These are phyloP conservation scores for Neonectria hederae DNA, from an alignment of 2,329 filamentous ascomycete species.

Conservation along the genomic window DNA sequence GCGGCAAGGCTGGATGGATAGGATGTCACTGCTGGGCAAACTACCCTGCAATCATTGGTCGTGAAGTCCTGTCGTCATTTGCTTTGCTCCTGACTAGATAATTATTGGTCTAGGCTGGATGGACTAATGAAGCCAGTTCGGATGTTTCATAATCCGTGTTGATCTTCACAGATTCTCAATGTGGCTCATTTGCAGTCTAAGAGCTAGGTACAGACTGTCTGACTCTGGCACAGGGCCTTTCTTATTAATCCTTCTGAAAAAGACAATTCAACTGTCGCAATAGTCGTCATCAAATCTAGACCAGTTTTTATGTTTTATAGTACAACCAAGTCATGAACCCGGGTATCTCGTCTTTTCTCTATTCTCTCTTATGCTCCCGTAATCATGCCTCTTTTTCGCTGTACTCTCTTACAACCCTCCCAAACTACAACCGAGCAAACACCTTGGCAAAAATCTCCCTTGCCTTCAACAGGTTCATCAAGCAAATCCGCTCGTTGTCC, in stretches of 20 bases:
- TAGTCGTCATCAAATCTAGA: neutral
- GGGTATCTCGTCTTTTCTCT: neutral
- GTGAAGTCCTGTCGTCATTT: neutral
- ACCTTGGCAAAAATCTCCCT: conserved; percentile 90
- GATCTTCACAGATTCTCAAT: neutral
- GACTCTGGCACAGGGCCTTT: neutral
- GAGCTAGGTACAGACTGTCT: neutral
- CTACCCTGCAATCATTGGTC: neutral
- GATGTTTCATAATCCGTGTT: neutral
- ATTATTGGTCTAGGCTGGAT: too few relatives aligned
- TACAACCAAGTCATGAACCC: conserved; percentile 1
- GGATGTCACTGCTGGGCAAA: neutral
- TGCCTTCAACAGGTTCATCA: conserved; percentile 90
- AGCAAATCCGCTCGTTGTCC: conserved; percentile 90
- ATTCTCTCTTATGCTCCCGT: neutral
- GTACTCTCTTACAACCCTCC: neutral
- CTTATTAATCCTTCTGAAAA: too few relatives aligned
- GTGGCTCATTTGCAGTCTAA: neutral
- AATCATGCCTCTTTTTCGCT: neutral
- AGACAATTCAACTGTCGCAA: neutral
- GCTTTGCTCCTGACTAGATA: too few relatives aligned
- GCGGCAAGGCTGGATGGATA: neutral
- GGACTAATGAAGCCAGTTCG: neutral
- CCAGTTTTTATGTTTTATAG: neutral
- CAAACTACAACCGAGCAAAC: conserved; percentile 70